Conservation (phyloP, 768 basidiomycete species). For the Amanita pseudoporphyria region DNA sequence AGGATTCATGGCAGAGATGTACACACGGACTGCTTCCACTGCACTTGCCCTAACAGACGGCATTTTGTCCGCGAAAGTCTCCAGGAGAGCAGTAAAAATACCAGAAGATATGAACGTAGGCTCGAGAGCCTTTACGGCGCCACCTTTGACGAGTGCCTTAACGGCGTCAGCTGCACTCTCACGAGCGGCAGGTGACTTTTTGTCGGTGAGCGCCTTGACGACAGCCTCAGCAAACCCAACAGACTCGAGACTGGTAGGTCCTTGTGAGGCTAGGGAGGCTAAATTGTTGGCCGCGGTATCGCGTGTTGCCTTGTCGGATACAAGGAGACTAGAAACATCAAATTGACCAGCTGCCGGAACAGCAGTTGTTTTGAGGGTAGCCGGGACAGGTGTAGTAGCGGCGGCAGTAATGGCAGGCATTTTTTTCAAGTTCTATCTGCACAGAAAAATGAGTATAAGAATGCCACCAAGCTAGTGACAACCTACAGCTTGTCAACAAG, state of each 20-base stretch:
- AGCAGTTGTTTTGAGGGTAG: constrained; percentile 57
- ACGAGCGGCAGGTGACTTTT: constrained; percentile 88
- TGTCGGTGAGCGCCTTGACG: constrained; percentile 84
- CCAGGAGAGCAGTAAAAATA: constrained; percentile 78
- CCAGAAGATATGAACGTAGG: constrained; percentile 83
- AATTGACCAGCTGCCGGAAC: constrained; percentile 50
- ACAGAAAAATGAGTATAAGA: constrained; percentile 6
- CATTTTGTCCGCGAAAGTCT: constrained; percentile 93
- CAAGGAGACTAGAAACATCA: constrained; percentile 71
- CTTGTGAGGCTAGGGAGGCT: constrained; percentile 70
- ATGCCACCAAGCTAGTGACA: not conserved
- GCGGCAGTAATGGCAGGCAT: constrained; percentile 79
- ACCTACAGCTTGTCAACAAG: not conserved
- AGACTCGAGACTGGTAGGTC: constrained; percentile 65
- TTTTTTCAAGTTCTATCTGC: constrained; percentile 35
- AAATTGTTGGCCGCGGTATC: constrained; percentile 61
- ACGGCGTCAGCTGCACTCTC: constrained; percentile 80
- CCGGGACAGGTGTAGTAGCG: constrained; percentile 49
- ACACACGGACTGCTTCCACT: constrained; percentile 70
- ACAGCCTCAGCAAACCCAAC: constrained; percentile 64
- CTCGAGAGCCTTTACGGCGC: constrained; percentile 76
- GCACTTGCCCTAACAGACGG: constrained; percentile 80
- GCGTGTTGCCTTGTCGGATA: constrained; percentile 77
- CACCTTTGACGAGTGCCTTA: constrained; percentile 52
- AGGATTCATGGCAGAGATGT: constrained; percentile 72